Percentiles rank a stretch among this genome's conserved stretches.
Conservation (phyloP, 768 basidiomycete species). For the Roridomyces roridus region DNA sequence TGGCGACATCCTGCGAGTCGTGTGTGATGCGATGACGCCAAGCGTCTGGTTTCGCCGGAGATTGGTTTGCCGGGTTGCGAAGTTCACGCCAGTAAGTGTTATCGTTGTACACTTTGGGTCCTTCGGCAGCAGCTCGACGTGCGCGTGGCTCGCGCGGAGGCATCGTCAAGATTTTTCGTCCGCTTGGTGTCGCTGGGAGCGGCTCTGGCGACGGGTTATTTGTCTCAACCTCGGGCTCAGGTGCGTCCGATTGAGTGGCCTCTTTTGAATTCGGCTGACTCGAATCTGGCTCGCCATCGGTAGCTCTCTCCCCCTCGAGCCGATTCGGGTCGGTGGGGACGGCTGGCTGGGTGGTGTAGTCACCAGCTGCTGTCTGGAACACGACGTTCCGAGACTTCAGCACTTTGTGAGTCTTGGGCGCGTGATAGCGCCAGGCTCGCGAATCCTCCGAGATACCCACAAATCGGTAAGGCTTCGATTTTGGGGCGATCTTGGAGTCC, state of each 20-base stretch:
- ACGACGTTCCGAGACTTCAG: slow-evolving; percentile 7
- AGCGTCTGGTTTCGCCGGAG: slow-evolving; percentile 4
- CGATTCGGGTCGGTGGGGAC: neutral
- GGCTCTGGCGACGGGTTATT: too few species aligned
- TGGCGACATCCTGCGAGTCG: neutral
- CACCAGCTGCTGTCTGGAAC: neutral
- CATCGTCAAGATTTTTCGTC: slow-evolving; percentile 1
- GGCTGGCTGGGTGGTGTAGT: neutral
- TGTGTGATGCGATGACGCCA: neutral
- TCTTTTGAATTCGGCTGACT: neutral
- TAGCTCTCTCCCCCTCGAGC: neutral
- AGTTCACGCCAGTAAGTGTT: slow-evolving; percentile 1
- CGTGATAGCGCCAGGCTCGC: neutral
- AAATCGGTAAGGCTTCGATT: neutral
- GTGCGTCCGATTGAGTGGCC: too few species aligned
- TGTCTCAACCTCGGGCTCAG: neutral
- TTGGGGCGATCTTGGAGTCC: neutral
- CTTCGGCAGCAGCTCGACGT: neutral
- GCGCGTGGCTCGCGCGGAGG: neutral
- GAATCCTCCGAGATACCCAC: slow-evolving; percentile 6
- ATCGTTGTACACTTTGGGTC: slow-evolving; percentile 5
- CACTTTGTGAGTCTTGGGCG: neutral
- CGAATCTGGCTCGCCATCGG: neutral
- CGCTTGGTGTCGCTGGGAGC: too few species aligned
- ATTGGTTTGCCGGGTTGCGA: neutral